Conservation (phyloP, 352 stramenopile genomes). For the Paralagenidium karlingii region DNA sequence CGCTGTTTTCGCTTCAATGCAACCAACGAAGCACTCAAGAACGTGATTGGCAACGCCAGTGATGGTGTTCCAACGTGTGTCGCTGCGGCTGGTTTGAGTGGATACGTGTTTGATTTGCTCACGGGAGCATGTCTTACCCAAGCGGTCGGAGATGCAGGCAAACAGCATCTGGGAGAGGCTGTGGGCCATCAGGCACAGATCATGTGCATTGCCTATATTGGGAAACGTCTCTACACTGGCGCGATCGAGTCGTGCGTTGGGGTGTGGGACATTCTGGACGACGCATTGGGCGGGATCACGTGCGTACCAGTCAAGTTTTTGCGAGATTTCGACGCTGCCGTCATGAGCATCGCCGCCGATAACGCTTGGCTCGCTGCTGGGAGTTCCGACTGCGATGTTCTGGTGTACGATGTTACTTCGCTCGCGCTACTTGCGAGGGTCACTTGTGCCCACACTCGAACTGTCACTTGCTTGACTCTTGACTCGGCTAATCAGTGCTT, state of each 20-base stretch:
- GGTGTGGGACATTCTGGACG: conserved; percentile 50
- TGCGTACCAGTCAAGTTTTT: conserved; percentile 32
- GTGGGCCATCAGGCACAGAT: conserved; percentile 57
- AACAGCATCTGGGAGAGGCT: conserved; percentile 49
- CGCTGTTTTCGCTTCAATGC: conserved; percentile 68
- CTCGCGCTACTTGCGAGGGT: conserved; percentile 31
- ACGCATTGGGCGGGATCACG: conserved; percentile 31
- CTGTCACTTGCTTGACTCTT: conserved; percentile 26
- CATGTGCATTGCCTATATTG: conserved; percentile 43
- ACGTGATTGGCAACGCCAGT: conserved; percentile 56
- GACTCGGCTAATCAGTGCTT: conserved; percentile 28
- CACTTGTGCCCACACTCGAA: conserved; percentile 35
- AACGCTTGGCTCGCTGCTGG: conserved; percentile 36
- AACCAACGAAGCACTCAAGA: conserved; percentile 54
- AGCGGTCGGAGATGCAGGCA: conserved; percentile 37
- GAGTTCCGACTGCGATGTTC: conserved; percentile 56
- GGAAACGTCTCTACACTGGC: conserved; percentile 52
- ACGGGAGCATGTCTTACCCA: conserved; percentile 50
- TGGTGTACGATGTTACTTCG: conserved; percentile 35
- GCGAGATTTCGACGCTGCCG: conserved; percentile 50
- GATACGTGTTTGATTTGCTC: conserved; percentile 49
- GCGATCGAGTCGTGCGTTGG: conserved; percentile 45
- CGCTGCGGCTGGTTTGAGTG: conserved; percentile 25
- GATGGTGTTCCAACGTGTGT: conserved; percentile 51
- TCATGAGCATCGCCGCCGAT: conserved; percentile 56